These are phyloP conservation scores for Athelia sp. DNA, from an alignment of 1,284 basidiomycete genomes.

Conservation along the genomic window DNA sequence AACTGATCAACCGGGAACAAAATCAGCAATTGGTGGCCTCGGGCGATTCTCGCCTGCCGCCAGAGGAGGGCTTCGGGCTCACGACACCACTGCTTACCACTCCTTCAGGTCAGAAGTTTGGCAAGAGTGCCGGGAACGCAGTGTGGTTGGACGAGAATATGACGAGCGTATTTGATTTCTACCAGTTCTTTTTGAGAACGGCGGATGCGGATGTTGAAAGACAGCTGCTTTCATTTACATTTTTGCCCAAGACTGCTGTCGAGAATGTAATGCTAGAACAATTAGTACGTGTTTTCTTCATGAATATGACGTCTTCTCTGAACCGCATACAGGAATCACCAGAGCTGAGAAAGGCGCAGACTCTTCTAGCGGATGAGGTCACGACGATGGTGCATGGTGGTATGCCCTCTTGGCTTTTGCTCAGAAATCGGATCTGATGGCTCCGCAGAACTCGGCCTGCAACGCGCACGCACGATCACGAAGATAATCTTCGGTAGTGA, in stretches of 20 bases:
- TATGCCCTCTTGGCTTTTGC: slow-evolving; percentile 30
- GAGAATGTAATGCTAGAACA: slow-evolving; percentile 57
- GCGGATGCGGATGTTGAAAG: slow-evolving; percentile 79
- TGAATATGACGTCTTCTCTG: neutral
- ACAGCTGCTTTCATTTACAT: slow-evolving; percentile 83
- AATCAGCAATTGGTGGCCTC: too few species aligned
- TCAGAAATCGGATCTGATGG: neutral
- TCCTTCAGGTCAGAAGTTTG: slow-evolving; percentile 89
- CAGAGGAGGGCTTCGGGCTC: slow-evolving; percentile 70
- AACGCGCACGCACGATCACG: slow-evolving; percentile 55
- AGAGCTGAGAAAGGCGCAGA: slow-evolving; percentile 68
- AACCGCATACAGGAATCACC: slow-evolving; percentile 37
- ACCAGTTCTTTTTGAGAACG: slow-evolving; percentile 92
- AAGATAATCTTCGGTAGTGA: slow-evolving; percentile 56
- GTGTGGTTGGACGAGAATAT: slow-evolving; percentile 79
- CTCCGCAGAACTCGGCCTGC: slow-evolving; percentile 28
- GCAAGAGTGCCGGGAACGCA: slow-evolving; percentile 96
- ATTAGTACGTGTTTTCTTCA: slow-evolving; percentile 26
- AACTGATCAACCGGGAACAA: slow-evolving; percentile 68
- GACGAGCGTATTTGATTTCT: slow-evolving; percentile 87
- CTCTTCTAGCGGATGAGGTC: slow-evolving; percentile 80
- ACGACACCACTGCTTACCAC: slow-evolving; percentile 95
- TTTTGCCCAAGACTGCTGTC: slow-evolving; percentile 64
- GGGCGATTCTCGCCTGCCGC: too few species aligned
- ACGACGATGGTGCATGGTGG: slow-evolving; percentile 84